Evolutionary conservation across 306 rosid species (phyloP).

Genomic region (Pyrus communis): DNA sequence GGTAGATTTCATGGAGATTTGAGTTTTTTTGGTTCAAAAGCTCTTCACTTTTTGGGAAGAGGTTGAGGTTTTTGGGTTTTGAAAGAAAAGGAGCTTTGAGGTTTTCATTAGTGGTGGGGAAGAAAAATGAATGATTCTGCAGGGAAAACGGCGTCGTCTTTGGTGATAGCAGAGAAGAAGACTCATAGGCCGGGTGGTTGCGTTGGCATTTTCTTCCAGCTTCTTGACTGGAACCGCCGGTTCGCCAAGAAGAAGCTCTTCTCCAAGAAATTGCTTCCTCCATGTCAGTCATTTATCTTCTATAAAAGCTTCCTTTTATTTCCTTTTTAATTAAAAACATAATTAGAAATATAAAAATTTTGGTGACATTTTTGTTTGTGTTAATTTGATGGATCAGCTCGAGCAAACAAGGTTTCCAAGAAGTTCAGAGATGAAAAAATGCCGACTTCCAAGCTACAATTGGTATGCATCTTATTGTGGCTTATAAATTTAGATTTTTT

Average conservation of each 20-base stretch:
- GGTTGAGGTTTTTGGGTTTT: not conserved
- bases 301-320: not conserved
- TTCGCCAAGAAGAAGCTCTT: slow-evolving; percentile 77
- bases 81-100: not conserved
- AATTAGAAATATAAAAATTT: not conserved
- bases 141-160: slow-evolving; percentile 40
- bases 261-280: slow-evolving; percentile 71
- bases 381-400: slow-evolving; percentile 34
- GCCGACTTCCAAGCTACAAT: slow-evolving; percentile 63
- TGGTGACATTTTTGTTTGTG: slow-evolving; percentile 22
- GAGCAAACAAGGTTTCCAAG: slow-evolving; percentile 40
- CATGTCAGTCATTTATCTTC: slow-evolving; percentile 34
- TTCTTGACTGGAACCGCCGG: slow-evolving; percentile 80
- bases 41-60: not conserved
- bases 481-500: not conserved
- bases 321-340: not conserved
- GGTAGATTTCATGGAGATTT: slow-evolving; percentile 10
- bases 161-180: slow-evolving; percentile 66
- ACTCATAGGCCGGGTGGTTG: slow-evolving; percentile 71
- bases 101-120: slow-evolving; percentile 5
- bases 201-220: slow-evolving; percentile 84
- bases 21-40: not conserved
- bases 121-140: slow-evolving; percentile 52
- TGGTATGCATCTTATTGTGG: slow-evolving; percentile 37
- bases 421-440: slow-evolving; percentile 72